Percentiles rank a stretch among this genome's conserved stretches.
These are phyloP conservation scores for Trifolium repens DNA, from an alignment of 306 rosid genomes.

Conservation along the genomic window DNA sequence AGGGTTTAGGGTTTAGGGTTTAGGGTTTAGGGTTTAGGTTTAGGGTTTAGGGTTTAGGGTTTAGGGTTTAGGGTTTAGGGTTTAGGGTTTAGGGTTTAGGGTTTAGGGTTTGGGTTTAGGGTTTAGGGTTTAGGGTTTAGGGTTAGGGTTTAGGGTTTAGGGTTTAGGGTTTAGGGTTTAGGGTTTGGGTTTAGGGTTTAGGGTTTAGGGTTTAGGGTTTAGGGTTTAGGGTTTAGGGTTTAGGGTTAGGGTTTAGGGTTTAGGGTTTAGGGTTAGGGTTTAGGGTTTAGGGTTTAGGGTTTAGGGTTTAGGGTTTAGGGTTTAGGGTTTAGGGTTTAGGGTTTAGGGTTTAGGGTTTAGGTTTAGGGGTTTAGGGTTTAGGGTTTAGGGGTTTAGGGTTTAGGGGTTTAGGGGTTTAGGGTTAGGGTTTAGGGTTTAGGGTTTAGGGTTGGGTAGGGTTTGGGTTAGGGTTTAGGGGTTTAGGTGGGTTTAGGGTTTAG, in stretches of 20 bases:
- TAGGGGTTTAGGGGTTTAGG: neutral
- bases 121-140: neutral
- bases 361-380: neutral
- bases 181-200: neutral
- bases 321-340: neutral
- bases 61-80: neutral
- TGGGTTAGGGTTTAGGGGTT: neutral
- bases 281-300: neutral
- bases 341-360: neutral
- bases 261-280: neutral
- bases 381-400: neutral
- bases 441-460: constrained; percentile 3
- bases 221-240: neutral
- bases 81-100: neutral
- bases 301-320: neutral
- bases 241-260: neutral
- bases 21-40: neutral
- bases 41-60: neutral
- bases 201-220: neutral
- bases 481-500: neutral
- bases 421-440: neutral
- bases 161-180: neutral
- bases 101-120: neutral
- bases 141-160: neutral
- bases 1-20: neutral